A percentile compares a stretch with the other conserved stretches of the same genome.
Evolutionary conservation across 495 filamentous ascomycete genomes (phyloP).

Genomic region (Penicillium atrosanguineum): DNA sequence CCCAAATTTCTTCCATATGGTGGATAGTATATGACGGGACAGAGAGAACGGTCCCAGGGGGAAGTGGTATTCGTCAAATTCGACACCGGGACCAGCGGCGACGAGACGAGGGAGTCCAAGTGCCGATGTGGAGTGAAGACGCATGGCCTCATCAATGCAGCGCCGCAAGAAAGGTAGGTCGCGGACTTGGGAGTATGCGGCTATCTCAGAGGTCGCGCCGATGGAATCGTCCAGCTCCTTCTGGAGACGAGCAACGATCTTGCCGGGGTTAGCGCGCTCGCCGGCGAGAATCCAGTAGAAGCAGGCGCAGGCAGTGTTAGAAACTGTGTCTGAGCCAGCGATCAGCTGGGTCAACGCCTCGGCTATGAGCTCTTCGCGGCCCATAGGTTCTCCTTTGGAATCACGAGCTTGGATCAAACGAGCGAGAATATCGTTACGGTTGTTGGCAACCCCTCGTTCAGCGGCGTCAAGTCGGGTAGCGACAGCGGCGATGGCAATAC

Average conservation of each 20-base stretch:
- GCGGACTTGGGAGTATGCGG: conserved; percentile 58
- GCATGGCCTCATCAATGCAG: conserved; percentile 76
- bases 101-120: conserved; percentile 76
- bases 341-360: conserved; percentile 82
- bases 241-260: conserved; percentile 61
- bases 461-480: conserved; percentile 60
- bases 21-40: conserved; percentile 80
- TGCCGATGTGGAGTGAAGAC: conserved; percentile 75
- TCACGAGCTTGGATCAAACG: conserved; percentile 74
- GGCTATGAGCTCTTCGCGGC: conserved; percentile 68
- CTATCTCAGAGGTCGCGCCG: conserved; percentile 47
- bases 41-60: conserved; percentile 62
- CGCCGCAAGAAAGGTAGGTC: conserved; percentile 67
- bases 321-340: conserved; percentile 76
- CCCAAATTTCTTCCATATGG: conserved; percentile 73
- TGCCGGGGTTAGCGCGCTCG: conserved; percentile 43
- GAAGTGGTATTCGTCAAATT: conserved; percentile 56
- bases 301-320: conserved; percentile 74
- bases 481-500: conserved; percentile 69
- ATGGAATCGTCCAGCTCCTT: conserved; percentile 65
- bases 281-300: conserved; percentile 64
- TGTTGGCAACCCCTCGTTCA: conserved; percentile 23
- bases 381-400: conserved; percentile 65
- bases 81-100: conserved; percentile 49
- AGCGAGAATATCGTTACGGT: conserved; percentile 68